Percentiles rank a stretch among this genome's conserved stretches.
These are phyloP conservation scores for Debaryomyces castellii DNA, from an alignment of 805 yeast genomes.

Conservation along the genomic window DNA sequence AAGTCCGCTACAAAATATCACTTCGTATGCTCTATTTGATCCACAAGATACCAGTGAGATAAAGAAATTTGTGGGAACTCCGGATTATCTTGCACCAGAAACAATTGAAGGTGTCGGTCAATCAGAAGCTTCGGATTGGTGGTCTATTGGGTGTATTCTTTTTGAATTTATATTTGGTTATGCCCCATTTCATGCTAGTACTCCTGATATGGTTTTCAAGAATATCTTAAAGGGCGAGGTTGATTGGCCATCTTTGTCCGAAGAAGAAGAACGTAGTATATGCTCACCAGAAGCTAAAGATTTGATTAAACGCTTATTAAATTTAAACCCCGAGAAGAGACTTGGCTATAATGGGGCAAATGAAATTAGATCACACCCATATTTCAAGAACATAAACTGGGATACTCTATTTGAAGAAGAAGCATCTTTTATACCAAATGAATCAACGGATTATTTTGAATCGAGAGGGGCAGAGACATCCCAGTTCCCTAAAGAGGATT, in stretches of 20 bases:
- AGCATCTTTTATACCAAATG: slow-evolving; percentile 83
- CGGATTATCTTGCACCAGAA: slow-evolving; percentile 97
- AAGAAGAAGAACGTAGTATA: slow-evolving; percentile 49
- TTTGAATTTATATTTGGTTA: slow-evolving; percentile 91
- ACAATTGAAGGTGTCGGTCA: slow-evolving; percentile 84
- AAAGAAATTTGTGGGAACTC: slow-evolving; percentile 89
- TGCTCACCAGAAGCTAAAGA: slow-evolving; percentile 73
- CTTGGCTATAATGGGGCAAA: slow-evolving; percentile 77
- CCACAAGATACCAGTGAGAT: slow-evolving; percentile 56
- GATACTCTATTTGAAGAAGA: slow-evolving; percentile 62
- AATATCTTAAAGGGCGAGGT: slow-evolving; percentile 74
- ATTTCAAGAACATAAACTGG: slow-evolving; percentile 77
- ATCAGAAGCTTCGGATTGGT: slow-evolving; percentile 91
- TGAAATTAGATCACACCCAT: slow-evolving; percentile 79
- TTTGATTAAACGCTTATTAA: slow-evolving; percentile 61
- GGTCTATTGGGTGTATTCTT: slow-evolving; percentile 95
- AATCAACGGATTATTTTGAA: slow-evolving; percentile 89
- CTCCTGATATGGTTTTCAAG: slow-evolving; percentile 79
- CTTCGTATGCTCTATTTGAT: slow-evolving; percentile 65
- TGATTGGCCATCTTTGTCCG: slow-evolving; percentile 77
- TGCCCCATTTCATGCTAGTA: slow-evolving; percentile 88
- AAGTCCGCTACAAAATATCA: slow-evolving; percentile 25
- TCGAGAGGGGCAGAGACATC: slow-evolving; percentile 78
- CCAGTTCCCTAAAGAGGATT: slow-evolving; percentile 54
- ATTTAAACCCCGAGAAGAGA: slow-evolving; percentile 62